Conservation (phyloP, 2,329 filamentous ascomycete genomes). For the Lithohypha guttulata region DNA sequence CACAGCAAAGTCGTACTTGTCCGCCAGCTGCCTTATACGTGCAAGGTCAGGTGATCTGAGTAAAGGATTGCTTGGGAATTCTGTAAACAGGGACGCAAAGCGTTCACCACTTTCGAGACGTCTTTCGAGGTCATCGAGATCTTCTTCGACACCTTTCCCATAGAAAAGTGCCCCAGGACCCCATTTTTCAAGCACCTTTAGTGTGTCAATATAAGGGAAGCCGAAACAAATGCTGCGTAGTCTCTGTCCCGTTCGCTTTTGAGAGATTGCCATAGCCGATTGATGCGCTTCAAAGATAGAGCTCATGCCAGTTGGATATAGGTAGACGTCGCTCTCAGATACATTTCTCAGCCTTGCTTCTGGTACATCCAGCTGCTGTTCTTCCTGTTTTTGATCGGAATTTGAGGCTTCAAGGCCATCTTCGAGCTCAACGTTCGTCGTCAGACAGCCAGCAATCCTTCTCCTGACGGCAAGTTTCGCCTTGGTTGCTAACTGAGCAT, state of each 20-base stretch:
- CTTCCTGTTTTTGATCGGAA: constrained; percentile 25
- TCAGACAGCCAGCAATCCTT: constrained; percentile 78
- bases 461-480: constrained; percentile 77
- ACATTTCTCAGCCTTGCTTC: constrained; percentile 22
- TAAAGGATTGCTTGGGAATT: constrained; percentile 89
- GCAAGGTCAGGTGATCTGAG: constrained; percentile 72
- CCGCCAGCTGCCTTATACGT: constrained; percentile 69
- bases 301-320: constrained; percentile 88
- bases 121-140: constrained; percentile 72
- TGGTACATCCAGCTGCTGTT: constrained; percentile 19
- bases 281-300: constrained; percentile 84
- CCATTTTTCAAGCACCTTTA: constrained; percentile 92
- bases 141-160: constrained; percentile 62
- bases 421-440: constrained; percentile 56
- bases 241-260: constrained; percentile 31
- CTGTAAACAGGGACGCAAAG: constrained; percentile 78
- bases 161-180: constrained; percentile 84
- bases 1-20: constrained; percentile 76
- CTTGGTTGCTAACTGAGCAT: constrained; percentile 64
- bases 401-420: constrained; percentile 42
- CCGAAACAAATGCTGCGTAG: constrained; percentile 77
- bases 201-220: constrained; percentile 95
- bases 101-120: constrained; percentile 61
- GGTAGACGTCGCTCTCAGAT: constrained; percentile 70
- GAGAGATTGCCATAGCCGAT: constrained; percentile 54